Conservation (phyloP, 345 rosid genomes). For the Hibiscus mutabilis region DNA sequence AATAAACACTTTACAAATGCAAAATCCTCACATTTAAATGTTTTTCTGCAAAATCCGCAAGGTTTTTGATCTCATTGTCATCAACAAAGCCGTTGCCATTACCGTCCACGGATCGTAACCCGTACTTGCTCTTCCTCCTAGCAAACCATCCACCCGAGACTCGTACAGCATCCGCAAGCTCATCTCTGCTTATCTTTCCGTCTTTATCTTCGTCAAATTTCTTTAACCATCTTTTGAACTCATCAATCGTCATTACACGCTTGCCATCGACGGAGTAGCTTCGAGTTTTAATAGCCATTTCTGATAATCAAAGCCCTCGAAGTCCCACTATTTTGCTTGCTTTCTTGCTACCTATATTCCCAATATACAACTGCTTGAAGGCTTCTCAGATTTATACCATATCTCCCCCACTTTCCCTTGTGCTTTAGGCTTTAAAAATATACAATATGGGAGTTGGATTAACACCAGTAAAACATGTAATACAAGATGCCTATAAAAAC, state of each 20-base stretch:
- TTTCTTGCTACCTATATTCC: neutral
- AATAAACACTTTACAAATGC: neutral
- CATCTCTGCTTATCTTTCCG: conserved; percentile 2
- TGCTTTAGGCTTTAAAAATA: neutral
- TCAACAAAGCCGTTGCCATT: conserved; percentile 5
- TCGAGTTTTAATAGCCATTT: conserved; percentile 5
- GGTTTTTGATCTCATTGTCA: conserved; percentile 16
- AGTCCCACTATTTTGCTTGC: neutral
- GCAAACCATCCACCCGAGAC: conserved; percentile 9
- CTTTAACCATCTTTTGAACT: neutral
- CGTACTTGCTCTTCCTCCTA: conserved; percentile 6
- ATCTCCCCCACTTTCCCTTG: neutral
- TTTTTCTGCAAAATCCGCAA: conserved; percentile 15
- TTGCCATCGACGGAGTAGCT: neutral
- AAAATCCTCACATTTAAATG: conserved; percentile 13
- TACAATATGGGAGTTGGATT: neutral
- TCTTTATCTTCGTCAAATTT: conserved; percentile 6
- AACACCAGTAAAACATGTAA: conserved; percentile 2
- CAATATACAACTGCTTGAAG: neutral
- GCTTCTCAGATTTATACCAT: neutral
- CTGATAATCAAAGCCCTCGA: neutral
- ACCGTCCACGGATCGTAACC: neutral
- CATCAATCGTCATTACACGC: conserved; percentile 7
- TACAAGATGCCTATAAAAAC: neutral
- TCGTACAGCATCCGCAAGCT: conserved; percentile 1